Evolutionary conservation across 176 grass and related monocot genomes (phyloP).

Genomic region (Juncus effusus): DNA sequence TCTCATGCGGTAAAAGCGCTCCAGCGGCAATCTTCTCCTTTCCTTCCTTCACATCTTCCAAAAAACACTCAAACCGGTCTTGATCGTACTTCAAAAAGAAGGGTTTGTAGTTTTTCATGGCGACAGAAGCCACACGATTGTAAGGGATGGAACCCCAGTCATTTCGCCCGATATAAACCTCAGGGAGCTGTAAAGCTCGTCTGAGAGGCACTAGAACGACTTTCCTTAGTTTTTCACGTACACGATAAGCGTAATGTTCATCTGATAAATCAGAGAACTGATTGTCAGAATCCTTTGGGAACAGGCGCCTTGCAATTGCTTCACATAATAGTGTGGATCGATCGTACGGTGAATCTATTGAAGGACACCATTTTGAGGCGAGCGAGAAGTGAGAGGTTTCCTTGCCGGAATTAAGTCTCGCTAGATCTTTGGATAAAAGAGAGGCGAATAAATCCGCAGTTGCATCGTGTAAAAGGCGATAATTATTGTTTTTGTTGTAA

Average conservation of each 20-base stretch:
- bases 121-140: slow-evolving; percentile 65
- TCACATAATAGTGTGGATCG: slow-evolving; percentile 61
- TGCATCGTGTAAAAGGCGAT: slow-evolving; percentile 52
- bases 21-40: slow-evolving; percentile 67
- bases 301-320: slow-evolving; percentile 54
- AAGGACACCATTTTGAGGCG: slow-evolving; percentile 72
- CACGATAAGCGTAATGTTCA: slow-evolving; percentile 56
- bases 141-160: slow-evolving; percentile 54
- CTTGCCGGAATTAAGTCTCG: slow-evolving; percentile 38
- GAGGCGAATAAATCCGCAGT: slow-evolving; percentile 47
- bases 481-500: slow-evolving; percentile 38
- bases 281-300: slow-evolving; percentile 38
- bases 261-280: slow-evolving; percentile 36
- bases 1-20: slow-evolving; percentile 66
- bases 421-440: slow-evolving; percentile 51
- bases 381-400: slow-evolving; percentile 38
- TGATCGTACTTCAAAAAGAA: slow-evolving; percentile 55
- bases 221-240: slow-evolving; percentile 42
- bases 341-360: slow-evolving; percentile 48
- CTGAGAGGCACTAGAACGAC: slow-evolving; percentile 41
- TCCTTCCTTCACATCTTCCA: slow-evolving; percentile 47
- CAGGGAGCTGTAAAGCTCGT: slow-evolving; percentile 47
- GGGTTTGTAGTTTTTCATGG: slow-evolving; percentile 69
- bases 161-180: slow-evolving; percentile 53
- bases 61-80: slow-evolving; percentile 41